A percentile compares a stretch with the other conserved stretches of the same genome.
Conservation (phyloP, 192 early-diverging fungal genomes). For the Umbelopsis isabellina region DNA sequence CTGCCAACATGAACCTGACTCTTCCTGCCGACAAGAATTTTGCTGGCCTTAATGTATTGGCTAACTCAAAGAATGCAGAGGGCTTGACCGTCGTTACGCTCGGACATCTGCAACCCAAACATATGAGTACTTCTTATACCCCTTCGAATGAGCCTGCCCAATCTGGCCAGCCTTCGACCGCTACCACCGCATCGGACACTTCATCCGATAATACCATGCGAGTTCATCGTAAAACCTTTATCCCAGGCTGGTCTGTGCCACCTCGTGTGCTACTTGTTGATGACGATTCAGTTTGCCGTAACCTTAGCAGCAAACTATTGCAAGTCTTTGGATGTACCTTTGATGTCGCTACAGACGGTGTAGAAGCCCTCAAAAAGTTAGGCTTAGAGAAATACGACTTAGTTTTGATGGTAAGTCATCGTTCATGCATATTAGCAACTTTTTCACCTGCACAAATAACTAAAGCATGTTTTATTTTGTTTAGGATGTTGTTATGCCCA, state of each 20-base stretch:
- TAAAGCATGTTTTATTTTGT: conserved; percentile 4
- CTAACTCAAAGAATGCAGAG: conserved; percentile 7
- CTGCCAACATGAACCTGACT: conserved; percentile 30
- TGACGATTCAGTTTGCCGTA: conserved; percentile 66
- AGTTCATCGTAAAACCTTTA: conserved; percentile 34
- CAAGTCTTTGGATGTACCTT: conserved; percentile 69
- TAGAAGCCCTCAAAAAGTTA: conserved; percentile 67
- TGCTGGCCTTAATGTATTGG: not conserved
- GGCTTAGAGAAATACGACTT: conserved; percentile 71
- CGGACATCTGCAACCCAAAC: conserved; percentile 31
- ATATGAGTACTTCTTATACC: conserved; percentile 14
- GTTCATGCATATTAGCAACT: not conserved
- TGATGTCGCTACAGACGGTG: conserved; percentile 72
- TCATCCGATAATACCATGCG: conserved; percentile 28
- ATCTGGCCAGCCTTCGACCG: not conserved
- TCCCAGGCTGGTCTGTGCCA: conserved; percentile 32
- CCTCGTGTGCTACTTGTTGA: conserved; percentile 66
- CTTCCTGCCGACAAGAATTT: not conserved
- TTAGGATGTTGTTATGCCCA: conserved; percentile 77
- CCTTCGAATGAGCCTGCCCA: not conserved
- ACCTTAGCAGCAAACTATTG: conserved; percentile 55
- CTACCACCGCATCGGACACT: conserved; percentile 2
- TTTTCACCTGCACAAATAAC: not conserved
- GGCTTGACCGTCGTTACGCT: conserved; percentile 25
- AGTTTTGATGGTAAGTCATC: conserved; percentile 63